These are phyloP conservation scores for Gaertneriomyces sp. DNA, from an alignment of 192 early-diverging fungal species.

Conservation along the genomic window DNA sequence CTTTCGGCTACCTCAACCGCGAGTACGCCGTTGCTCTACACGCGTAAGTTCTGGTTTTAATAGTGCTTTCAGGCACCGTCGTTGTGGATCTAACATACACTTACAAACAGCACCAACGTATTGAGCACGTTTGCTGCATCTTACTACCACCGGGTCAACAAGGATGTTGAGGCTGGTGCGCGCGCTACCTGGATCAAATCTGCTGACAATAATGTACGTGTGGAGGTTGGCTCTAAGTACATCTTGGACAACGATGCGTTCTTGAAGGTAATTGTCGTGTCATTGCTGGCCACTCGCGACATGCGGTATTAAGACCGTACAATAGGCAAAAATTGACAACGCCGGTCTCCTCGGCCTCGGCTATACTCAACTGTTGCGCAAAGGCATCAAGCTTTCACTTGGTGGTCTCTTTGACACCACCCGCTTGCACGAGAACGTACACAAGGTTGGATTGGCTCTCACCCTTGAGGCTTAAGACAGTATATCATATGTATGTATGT, in stretches of 20 bases:
- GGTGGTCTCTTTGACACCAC: conserved; percentile 94
- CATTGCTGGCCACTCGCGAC: background rate
- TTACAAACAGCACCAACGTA: conserved; percentile 65
- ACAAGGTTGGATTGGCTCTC: conserved; percentile 90
- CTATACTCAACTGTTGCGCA: conserved; percentile 89
- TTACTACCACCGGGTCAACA: conserved; percentile 94
- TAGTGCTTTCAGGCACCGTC: background rate
- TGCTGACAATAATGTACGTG: conserved; percentile 62
- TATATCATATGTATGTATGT: too few species aligned
- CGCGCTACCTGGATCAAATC: conserved; percentile 86
- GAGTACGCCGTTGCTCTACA: conserved; percentile 89
- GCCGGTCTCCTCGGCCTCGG: conserved; percentile 85
- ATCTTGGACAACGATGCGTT: conserved; percentile 82
- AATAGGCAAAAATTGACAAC: conserved; percentile 58
- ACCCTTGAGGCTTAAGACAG: conserved; percentile 79
- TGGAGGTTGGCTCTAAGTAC: conserved; percentile 95
- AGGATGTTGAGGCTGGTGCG: conserved; percentile 90
- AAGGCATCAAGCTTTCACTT: conserved; percentile 89
- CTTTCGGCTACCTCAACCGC: conserved; percentile 78
- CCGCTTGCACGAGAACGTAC: conserved; percentile 86
- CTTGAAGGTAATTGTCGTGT: conserved; percentile 62
- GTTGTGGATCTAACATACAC: background rate
- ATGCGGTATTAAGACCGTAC: background rate
- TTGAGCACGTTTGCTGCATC: conserved; percentile 85
- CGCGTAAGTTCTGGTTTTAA: conserved; percentile 49